These are phyloP conservation scores for Hypocrella siamensis DNA, from an alignment of 2,329 filamentous ascomycete species.

Conservation along the genomic window DNA sequence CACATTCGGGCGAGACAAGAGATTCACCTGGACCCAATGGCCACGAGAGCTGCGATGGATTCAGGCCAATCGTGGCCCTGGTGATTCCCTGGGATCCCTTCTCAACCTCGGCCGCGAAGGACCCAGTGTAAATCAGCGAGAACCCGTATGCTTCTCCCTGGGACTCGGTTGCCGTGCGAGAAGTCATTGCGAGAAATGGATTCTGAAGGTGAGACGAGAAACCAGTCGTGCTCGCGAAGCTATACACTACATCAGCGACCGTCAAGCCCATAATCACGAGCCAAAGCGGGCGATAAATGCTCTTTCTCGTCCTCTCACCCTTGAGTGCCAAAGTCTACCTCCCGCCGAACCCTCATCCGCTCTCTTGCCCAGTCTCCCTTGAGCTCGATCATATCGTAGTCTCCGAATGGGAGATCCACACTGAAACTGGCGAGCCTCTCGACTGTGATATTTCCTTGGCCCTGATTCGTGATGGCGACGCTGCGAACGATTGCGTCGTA, in stretches of 20 bases:
- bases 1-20: slow-evolving; percentile 45
- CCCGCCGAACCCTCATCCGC: slow-evolving; percentile 34
- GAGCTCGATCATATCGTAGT: slow-evolving; percentile 46
- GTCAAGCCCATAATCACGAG: too few species aligned
- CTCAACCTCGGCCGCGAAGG: slow-evolving; percentile 45
- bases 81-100: slow-evolving; percentile 46
- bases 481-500: slow-evolving; percentile 46
- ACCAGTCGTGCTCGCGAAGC: slow-evolving; percentile 44
- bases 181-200: slow-evolving; percentile 43
- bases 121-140: slow-evolving; percentile 48
- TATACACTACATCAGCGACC: too few species aligned
- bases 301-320: too few species aligned
- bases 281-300: too few species aligned
- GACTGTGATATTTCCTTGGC: slow-evolving; percentile 33
- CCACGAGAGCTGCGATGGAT: slow-evolving; percentile 45
- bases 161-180: slow-evolving; percentile 41
- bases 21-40: slow-evolving; percentile 36
- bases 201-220: slow-evolving; percentile 51
- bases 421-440: slow-evolving; percentile 45
- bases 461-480: slow-evolving; percentile 44
- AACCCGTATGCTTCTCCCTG: slow-evolving; percentile 49
- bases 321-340: slow-evolving; percentile 39
- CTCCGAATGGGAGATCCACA: slow-evolving; percentile 41
- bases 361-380: slow-evolving; percentile 49
- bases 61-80: slow-evolving; percentile 43